phyloP scores from a whole-genome alignment of 345 rosid genomes.

The Eucalyptus fibrosa region DNA sequence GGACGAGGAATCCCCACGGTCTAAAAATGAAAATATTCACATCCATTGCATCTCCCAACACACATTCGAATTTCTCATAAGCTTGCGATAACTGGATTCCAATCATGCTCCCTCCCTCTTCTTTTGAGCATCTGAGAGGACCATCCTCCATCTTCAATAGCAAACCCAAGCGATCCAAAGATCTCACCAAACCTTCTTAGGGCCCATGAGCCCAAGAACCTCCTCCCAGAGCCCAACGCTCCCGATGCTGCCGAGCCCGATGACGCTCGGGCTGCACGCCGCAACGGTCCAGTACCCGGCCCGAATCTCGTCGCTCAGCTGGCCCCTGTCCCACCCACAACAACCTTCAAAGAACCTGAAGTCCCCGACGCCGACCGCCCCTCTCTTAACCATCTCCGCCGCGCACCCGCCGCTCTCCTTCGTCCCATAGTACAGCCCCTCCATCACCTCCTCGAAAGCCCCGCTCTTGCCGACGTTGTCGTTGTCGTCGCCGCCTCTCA shows the following conservation, averaged over 20 bases:
- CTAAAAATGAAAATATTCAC: background rate
- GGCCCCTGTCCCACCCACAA: slow-evolving; percentile 78
- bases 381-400: slow-evolving; percentile 74
- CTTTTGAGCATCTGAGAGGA: background rate
- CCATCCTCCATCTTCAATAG: background rate
- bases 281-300: slow-evolving; percentile 80
- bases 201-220: slow-evolving; percentile 49
- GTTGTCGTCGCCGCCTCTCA: slow-evolving; percentile 12
- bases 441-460: slow-evolving; percentile 60
- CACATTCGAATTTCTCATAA: background rate
- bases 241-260: slow-evolving; percentile 36
- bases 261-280: slow-evolving; percentile 63
- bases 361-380: slow-evolving; percentile 47
- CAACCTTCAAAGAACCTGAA: slow-evolving; percentile 84
- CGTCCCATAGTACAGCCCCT: slow-evolving; percentile 67
- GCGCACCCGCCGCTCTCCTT: slow-evolving; percentile 77
- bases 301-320: slow-evolving; percentile 64
- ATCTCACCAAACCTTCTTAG: slow-evolving; percentile 40
- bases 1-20: background rate
- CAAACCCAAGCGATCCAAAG: background rate
- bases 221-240: slow-evolving; percentile 71
- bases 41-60: background rate
- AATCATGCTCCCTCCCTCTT: background rate
- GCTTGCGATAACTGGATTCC: background rate
- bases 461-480: slow-evolving; percentile 35